These are phyloP conservation scores for Acrodontium crateriforme DNA, from an alignment of 2,329 filamentous ascomycete genomes.

Conservation along the genomic window DNA sequence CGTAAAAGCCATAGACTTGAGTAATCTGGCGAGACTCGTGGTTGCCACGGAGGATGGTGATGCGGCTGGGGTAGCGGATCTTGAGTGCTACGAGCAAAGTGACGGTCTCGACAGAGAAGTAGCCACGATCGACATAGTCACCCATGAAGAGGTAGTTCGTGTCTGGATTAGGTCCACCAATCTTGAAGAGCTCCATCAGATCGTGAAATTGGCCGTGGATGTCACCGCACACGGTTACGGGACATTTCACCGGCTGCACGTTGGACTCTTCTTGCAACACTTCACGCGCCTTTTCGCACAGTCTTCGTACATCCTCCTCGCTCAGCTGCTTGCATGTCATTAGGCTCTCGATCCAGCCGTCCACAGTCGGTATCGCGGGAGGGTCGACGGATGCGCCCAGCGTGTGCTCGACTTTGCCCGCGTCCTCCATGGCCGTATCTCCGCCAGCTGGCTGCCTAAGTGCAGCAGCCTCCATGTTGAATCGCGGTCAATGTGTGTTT, in stretches of 20 bases:
- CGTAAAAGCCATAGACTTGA: slow-evolving; percentile 98
- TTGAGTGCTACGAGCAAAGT: slow-evolving; percentile 92
- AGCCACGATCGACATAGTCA: slow-evolving; percentile 96
- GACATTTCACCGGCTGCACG: slow-evolving; percentile 98
- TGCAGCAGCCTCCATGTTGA: slow-evolving; percentile 21
- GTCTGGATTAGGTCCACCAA: slow-evolving; percentile 92
- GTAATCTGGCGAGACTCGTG: slow-evolving; percentile 99
- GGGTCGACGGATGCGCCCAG: slow-evolving; percentile 65
- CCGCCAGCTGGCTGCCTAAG: slow-evolving; percentile 26
- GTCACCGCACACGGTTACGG: slow-evolving; percentile 95
- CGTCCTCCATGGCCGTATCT: slow-evolving; percentile 99
- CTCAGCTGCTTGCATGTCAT: slow-evolving; percentile 98
- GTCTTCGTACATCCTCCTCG: slow-evolving; percentile 84
- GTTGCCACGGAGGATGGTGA: slow-evolving; percentile 96
- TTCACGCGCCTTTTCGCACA: slow-evolving; percentile 97
- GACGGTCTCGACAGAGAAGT: slow-evolving; percentile 97
- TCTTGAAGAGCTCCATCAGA: slow-evolving; percentile 98
- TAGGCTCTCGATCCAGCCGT: slow-evolving; percentile 96
- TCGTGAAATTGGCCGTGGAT: slow-evolving; percentile 99
- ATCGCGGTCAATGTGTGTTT: slow-evolving; percentile 6
- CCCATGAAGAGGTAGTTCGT: slow-evolving; percentile 99
- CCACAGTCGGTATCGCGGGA: slow-evolving; percentile 78
- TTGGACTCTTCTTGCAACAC: slow-evolving; percentile 96
- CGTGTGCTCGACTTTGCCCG: slow-evolving; percentile 66
- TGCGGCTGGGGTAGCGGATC: slow-evolving; percentile 92